phyloP scores from a whole-genome alignment of 768 basidiomycete genomes.

The Termitomyces sp. region DNA sequence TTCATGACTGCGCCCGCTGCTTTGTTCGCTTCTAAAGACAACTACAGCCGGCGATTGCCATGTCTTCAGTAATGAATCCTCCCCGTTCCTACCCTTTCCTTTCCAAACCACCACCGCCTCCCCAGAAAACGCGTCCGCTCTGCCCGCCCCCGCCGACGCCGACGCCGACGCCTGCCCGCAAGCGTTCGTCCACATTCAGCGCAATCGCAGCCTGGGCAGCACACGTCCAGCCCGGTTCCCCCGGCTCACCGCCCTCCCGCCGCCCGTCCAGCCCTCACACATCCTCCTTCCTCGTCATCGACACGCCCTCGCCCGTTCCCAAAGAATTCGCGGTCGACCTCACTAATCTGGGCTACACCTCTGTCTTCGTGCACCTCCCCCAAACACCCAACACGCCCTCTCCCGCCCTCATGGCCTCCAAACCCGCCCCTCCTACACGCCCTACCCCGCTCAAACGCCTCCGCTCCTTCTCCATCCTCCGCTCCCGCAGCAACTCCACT shows the following conservation, averaged over 20 bases:
- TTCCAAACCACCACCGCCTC: conserved; percentile 37
- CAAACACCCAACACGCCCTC: conserved; percentile 47
- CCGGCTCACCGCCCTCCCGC: conserved; percentile 34
- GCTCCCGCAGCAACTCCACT: conserved; percentile 31
- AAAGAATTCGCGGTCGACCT: conserved; percentile 54
- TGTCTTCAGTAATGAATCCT: not conserved
- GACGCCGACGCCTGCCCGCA: conserved; percentile 1
- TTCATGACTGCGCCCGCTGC: not conserved
- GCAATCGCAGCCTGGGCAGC: conserved; percentile 62
- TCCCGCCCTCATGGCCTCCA: conserved; percentile 28
- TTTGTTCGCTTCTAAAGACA: not conserved
- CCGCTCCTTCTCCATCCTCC: conserved; percentile 52
- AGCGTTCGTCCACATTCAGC: conserved; percentile 43
- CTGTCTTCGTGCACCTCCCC: conserved; percentile 60
- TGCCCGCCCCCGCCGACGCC: conserved; percentile 30
- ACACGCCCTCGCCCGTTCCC: conserved; percentile 45
- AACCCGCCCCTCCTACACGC: conserved; percentile 19
- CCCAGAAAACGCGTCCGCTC: conserved; percentile 31
- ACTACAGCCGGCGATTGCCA: not conserved
- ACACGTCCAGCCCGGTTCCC: conserved; percentile 69
- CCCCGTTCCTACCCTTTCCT: conserved; percentile 41
- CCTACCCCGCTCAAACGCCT: conserved; percentile 38
- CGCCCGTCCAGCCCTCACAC: conserved; percentile 13
- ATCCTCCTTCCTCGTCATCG: conserved; percentile 48
- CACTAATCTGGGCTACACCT: conserved; percentile 62